Percentiles rank a stretch among this genome's conserved stretches.
Evolutionary conservation across 1,284 basidiomycete species (phyloP).

Genomic region (Ceratobasidium sp.): DNA sequence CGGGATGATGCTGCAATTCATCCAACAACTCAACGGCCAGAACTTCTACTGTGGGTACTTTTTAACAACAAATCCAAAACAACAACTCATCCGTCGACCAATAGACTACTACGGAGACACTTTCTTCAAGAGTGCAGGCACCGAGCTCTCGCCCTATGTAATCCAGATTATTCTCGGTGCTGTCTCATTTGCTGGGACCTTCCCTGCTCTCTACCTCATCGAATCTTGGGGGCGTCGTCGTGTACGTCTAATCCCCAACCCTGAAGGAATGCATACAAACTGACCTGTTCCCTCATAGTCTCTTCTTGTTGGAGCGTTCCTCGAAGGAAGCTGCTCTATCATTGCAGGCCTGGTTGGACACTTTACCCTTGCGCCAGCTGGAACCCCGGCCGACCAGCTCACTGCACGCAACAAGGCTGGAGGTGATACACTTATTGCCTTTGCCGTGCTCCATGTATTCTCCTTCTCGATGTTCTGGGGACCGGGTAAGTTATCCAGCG

Average conservation of each 20-base stretch:
- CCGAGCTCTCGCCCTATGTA: constrained; percentile 72
- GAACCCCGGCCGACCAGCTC: constrained; percentile 60
- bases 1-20: constrained; percentile 84
- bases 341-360: constrained; percentile 79
- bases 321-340: constrained; percentile 70
- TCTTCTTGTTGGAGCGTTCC: constrained; percentile 71
- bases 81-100: background rate
- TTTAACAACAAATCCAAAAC: background rate
- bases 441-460: constrained; percentile 80
- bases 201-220: constrained; percentile 72
- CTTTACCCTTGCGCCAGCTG: constrained; percentile 67
- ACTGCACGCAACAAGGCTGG: constrained; percentile 66
- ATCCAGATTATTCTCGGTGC: constrained; percentile 78
- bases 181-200: constrained; percentile 71
- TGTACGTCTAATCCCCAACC: constrained; percentile 52
- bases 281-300: constrained; percentile 57
- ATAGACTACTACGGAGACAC: constrained; percentile 78
- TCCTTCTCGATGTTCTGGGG: constrained; percentile 79
- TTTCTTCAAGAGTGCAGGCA: constrained; percentile 81
- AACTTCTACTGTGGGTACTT: constrained; percentile 48
- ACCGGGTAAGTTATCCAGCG: constrained; percentile 54
- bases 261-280: constrained; percentile 30
- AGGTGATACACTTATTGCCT: constrained; percentile 74
- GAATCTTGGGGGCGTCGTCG: constrained; percentile 72
- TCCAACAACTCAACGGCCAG: constrained; percentile 66